Evolutionary conservation across 441 rosid genomes (phyloP).

Genomic region (Euphorbia celastroides): DNA sequence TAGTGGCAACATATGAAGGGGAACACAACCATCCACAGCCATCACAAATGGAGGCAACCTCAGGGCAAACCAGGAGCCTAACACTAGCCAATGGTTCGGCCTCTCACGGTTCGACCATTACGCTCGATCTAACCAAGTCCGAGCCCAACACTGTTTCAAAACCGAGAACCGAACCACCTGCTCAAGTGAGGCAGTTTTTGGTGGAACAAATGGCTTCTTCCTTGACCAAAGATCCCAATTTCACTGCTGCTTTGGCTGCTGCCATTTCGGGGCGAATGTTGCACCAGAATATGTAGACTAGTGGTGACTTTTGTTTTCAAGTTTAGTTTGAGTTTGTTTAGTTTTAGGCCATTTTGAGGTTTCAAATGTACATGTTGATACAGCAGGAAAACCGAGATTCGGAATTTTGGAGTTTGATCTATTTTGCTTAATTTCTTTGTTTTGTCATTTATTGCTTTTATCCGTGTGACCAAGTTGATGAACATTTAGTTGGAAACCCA

Average conservation of each 20-base stretch:
- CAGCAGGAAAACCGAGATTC: neutral
- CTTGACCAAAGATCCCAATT: slow-evolving; percentile 85
- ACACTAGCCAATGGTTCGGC: slow-evolving; percentile 31
- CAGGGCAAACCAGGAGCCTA: slow-evolving; percentile 35
- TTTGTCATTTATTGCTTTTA: too few species aligned
- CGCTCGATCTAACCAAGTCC: slow-evolving; percentile 51
- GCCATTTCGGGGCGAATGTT: slow-evolving; percentile 77
- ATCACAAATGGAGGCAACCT: slow-evolving; percentile 49
- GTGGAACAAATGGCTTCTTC: slow-evolving; percentile 96
- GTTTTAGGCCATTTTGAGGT: slow-evolving; percentile 8
- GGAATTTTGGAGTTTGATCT: neutral
- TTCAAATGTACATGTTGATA: slow-evolving; percentile 26
- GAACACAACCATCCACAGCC: slow-evolving; percentile 93
- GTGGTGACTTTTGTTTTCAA: slow-evolving; percentile 15
- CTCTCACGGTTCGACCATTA: slow-evolving; percentile 40
- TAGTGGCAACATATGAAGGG: slow-evolving; percentile 96
- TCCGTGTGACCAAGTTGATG: neutral
- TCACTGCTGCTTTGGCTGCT: slow-evolving; percentile 92
- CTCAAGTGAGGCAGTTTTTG: slow-evolving; percentile 55
- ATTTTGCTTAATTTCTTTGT: neutral
- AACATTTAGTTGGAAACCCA: neutral
- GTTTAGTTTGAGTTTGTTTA: neutral
- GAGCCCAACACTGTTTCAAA: slow-evolving; percentile 27
- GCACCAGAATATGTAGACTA: slow-evolving; percentile 34
- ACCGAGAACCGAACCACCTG: slow-evolving; percentile 37